phyloP scores from a whole-genome alignment of 1,139 yeast species.

The Zygosaccharomyces sapae region DNA sequence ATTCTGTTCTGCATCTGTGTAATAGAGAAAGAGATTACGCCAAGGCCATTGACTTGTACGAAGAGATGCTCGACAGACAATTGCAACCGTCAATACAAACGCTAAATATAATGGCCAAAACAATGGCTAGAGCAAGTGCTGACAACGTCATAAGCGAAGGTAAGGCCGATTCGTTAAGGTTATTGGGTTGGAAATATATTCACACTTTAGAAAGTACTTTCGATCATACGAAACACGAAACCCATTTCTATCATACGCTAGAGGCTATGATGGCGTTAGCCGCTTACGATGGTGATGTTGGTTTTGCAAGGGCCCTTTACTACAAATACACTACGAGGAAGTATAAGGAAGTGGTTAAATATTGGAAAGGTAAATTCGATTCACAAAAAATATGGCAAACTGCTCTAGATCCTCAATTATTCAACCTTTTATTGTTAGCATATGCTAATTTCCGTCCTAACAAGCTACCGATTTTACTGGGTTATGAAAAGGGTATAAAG shows the following conservation, averaged over 20 bases:
- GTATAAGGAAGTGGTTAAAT: slow-evolving; percentile 33
- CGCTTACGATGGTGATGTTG: slow-evolving; percentile 73
- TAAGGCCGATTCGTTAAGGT: slow-evolving; percentile 27
- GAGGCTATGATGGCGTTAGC: slow-evolving; percentile 71
- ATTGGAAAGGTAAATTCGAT: slow-evolving; percentile 20
- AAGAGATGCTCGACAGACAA: slow-evolving; percentile 56
- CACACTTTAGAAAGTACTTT: slow-evolving; percentile 54
- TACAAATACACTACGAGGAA: slow-evolving; percentile 47
- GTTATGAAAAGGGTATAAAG: slow-evolving; percentile 45
- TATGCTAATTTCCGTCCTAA: slow-evolving; percentile 45
- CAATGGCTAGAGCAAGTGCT: slow-evolving; percentile 72
- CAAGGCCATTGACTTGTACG: slow-evolving; percentile 70
- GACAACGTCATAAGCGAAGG: slow-evolving; percentile 33
- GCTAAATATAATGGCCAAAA: slow-evolving; percentile 59
- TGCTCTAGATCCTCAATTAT: slow-evolving; percentile 43
- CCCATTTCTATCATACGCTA: slow-evolving; percentile 47
- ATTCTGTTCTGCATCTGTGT: slow-evolving; percentile 64
- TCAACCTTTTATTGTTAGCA: slow-evolving; percentile 53
- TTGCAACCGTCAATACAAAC: slow-evolving; percentile 47
- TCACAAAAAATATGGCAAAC: slow-evolving; percentile 19
- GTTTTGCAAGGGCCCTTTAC: slow-evolving; percentile 69
- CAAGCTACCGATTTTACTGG: slow-evolving; percentile 41
- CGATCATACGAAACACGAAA: slow-evolving; percentile 30
- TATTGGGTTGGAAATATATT: slow-evolving; percentile 67
- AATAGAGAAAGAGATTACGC: slow-evolving; percentile 61